Conservation (phyloP, 2,329 filamentous ascomycete species). For the Penicillium janthinellum region DNA sequence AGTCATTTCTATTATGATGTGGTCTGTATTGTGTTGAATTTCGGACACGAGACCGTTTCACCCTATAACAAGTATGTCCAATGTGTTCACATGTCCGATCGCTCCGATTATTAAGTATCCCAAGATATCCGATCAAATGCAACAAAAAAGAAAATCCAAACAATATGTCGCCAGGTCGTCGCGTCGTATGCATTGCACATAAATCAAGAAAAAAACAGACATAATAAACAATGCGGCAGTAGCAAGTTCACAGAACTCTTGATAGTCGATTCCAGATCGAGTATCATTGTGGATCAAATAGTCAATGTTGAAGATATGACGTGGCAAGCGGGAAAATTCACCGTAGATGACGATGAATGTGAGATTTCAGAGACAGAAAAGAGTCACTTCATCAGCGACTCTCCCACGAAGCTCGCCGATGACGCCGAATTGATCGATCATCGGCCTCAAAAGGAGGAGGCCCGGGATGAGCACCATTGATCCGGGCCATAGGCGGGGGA, state of each 20-base stretch:
- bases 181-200: constrained; percentile 18
- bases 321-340: not conserved
- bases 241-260: not conserved
- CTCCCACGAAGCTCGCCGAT: constrained; percentile 32
- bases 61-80: constrained; percentile 1
- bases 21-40: not conserved
- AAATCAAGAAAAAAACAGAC: constrained; percentile 1
- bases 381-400: constrained; percentile 22
- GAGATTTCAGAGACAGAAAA: not conserved
- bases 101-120: constrained; percentile 19
- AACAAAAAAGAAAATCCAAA: not conserved
- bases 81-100: constrained; percentile 6
- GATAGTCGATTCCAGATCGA: constrained; percentile 20
- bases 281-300: constrained; percentile 5
- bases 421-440: constrained; percentile 25
- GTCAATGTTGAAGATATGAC: not conserved
- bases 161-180: constrained; percentile 10
- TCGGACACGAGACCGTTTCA: not conserved
- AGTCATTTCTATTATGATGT: not conserved
- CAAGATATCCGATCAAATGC: constrained; percentile 11
- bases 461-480: constrained; percentile 33
- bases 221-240: not conserved
- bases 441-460: constrained; percentile 28
- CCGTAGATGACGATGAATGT: not conserved
- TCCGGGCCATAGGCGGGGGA: constrained; percentile 28